Evolutionary conservation across 768 basidiomycete genomes (phyloP).

Genomic region (Lyophyllum semitale): DNA sequence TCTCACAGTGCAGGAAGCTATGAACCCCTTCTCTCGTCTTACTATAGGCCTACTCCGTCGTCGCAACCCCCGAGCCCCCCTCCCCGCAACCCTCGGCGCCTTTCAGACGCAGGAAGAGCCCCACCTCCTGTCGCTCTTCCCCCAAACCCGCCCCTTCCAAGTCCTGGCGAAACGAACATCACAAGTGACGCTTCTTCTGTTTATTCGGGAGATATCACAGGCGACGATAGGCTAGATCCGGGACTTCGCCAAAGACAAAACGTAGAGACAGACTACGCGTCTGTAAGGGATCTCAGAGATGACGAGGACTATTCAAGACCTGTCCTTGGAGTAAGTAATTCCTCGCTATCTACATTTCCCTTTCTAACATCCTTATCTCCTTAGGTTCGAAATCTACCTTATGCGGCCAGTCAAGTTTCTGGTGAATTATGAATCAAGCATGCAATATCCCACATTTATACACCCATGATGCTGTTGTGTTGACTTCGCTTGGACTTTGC

Average conservation of each 20-base stretch:
- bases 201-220: constrained; percentile 34
- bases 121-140: constrained; percentile 12
- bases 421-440: constrained; percentile 22
- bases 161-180: constrained; percentile 13
- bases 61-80: constrained; percentile 32
- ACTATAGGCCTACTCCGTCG: constrained; percentile 27
- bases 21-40: constrained; percentile 59
- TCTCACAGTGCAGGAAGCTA: constrained; percentile 58
- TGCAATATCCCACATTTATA: not conserved
- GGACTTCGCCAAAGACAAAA: constrained; percentile 37
- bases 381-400: constrained; percentile 60
- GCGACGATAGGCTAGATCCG: constrained; percentile 49
- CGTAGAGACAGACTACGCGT: constrained; percentile 25
- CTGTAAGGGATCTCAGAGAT: constrained; percentile 40
- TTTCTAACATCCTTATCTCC: not conserved
- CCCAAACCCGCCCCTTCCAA: constrained; percentile 12
- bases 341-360: not conserved
- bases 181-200: constrained; percentile 30
- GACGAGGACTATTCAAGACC: constrained; percentile 58
- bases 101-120: constrained; percentile 21
- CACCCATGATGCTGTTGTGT: not conserved
- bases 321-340: constrained; percentile 51
- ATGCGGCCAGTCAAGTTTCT: constrained; percentile 35
- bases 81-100: constrained; percentile 34
- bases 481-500: constrained; percentile 11